A percentile compares a stretch with the other conserved stretches of the same genome.
phyloP scores from a whole-genome alignment of 2,329 filamentous ascomycete species.

The Neoascochyta sp. region DNA sequence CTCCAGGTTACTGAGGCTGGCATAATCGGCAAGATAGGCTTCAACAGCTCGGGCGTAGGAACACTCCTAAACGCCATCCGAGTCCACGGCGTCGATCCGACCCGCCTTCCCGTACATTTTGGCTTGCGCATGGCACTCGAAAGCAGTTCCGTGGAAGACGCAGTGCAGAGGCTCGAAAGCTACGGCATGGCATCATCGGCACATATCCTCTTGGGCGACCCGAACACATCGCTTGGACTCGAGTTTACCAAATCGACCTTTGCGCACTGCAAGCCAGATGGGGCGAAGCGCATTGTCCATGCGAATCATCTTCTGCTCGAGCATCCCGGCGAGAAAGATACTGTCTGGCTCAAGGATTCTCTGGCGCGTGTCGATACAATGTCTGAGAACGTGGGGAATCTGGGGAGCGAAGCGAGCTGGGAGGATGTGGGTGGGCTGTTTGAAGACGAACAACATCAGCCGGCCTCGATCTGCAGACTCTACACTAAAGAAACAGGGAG shows the following conservation, averaged over 20 bases:
- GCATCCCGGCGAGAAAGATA: slow-evolving; percentile 41
- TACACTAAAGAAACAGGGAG: slow-evolving; percentile 26
- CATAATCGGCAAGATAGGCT: slow-evolving; percentile 63
- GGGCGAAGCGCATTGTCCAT: slow-evolving; percentile 38
- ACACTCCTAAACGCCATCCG: slow-evolving; percentile 61
- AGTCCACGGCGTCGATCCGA: slow-evolving; percentile 52
- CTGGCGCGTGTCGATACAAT: slow-evolving; percentile 38
- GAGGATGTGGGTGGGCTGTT: slow-evolving; percentile 36
- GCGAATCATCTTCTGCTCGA: slow-evolving; percentile 43
- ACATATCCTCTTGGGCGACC: slow-evolving; percentile 54
- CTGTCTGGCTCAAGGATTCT: slow-evolving; percentile 44
- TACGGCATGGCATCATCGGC: slow-evolving; percentile 52
- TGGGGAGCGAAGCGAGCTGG: slow-evolving; percentile 23
- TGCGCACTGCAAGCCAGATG: slow-evolving; percentile 35
- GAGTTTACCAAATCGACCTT: slow-evolving; percentile 45
- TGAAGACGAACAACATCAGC: slow-evolving; percentile 42
- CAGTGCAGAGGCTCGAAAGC: slow-evolving; percentile 44
- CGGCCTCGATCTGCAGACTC: slow-evolving; percentile 32
- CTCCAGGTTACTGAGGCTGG: slow-evolving; percentile 59
- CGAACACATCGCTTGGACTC: slow-evolving; percentile 45
- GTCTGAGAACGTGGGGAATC: slow-evolving; percentile 22
- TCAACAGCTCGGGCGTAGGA: slow-evolving; percentile 58
- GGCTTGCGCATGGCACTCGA: slow-evolving; percentile 57
- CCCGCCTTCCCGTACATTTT: slow-evolving; percentile 58
- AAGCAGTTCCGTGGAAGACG: slow-evolving; percentile 46